Base-by-base conservation (phyloP, 2,329 filamentous ascomycete species). In the Botrytis cinerea region DNA sequence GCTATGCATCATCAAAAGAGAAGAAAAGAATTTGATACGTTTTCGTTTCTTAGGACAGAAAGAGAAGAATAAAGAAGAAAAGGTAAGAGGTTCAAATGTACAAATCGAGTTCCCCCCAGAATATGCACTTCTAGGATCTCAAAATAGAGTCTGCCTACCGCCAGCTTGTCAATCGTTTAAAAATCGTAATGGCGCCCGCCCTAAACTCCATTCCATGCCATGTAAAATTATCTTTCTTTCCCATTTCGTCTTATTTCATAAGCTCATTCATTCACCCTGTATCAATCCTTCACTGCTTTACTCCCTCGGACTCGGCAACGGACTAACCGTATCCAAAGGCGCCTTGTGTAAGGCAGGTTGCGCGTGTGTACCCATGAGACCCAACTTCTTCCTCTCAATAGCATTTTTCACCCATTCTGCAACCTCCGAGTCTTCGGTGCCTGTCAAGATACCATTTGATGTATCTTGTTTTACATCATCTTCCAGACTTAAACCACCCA, bases 271-370 rank as follows among this genome's bases (percentile, higher is more conserved):
- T 40, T 62, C 16, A 14, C 35, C 38, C 38, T n/a, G 22, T 22
- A 62, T 25, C 38, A 40, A 57, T 18, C 14, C 51, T 7, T 54
- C 14, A 28, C 25, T 54, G 10, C 14, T 25, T 57, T 40, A 57
- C 6, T 28, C 51, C 14, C n/a, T 57, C 46, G 77, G 75, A 70
- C 75, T 76, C 14, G 75, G 73, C 28, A 78, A 75, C 14, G 88
- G 87, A 76, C 87, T 89, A 72, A 95, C 88, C 20, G 88, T 89
- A 81, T 97, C 93, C 62, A 98, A 83, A 2, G 95, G 93, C 38
- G 93, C 95, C 8, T 93, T 91, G 81, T 98, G 96, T 75, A 98
- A 83, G 4, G 96, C 95, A 25, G 96, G 96, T 80, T 92, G 93
- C 67, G 86, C 85, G 25, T 83, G 81, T 67, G 85, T 85, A 80